Base-by-base conservation (phyloP, 331 rosid genomes). In the Cydonia oblonga region DNA sequence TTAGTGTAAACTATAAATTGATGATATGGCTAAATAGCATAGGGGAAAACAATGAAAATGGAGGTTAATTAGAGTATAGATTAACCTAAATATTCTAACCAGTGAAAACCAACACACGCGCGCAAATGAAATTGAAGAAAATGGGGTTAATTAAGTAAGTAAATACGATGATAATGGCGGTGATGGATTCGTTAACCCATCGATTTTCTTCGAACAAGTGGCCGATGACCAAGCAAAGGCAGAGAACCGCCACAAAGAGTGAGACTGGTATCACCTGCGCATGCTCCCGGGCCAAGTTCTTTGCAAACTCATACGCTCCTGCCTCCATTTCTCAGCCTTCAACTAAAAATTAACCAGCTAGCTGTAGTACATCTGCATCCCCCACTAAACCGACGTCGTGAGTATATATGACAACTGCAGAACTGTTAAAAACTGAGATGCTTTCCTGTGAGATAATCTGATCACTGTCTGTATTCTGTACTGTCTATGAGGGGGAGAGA, bases 101-200 rank as follows among this genome's bases (percentile, higher is more conserved):
- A 46, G 14, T 46, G 52, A 2, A 46, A 46, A 46, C n/a, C 52
- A 46, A 15, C 52, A 15, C 52, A 32, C 35, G 0, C 8, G 5
- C 6, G 24, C 24, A 22, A 54, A n/a, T 54, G 3, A 4, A 25
- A 78, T 35, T 9, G 10, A 1, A 44, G 42, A 69, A 35, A 5
- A 46, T 15, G 54, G 58, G 52, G 66, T 53, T 26, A 62, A 62
- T 8, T 6, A 32, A 32, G 35, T 62, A 13, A 13, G 24, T 14
- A 16, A 69, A 64, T 82, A 93, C 98, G 7, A 85, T 68, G 75
- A 89, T 9, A 85, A 93, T 91, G 86, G 98, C 96, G 9, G 87
- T 83, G 66, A 90, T 89, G 64, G 97, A 93, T 74, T 93, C 97
- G 72, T 93, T 93, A 42, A 93, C 79, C 96, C 98, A 93, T 44